Evolutionary conservation across 805 yeast species (phyloP), one percentile per base, ranked within the genome.

Genomic region (Spathaspora gorwiae): DNA sequence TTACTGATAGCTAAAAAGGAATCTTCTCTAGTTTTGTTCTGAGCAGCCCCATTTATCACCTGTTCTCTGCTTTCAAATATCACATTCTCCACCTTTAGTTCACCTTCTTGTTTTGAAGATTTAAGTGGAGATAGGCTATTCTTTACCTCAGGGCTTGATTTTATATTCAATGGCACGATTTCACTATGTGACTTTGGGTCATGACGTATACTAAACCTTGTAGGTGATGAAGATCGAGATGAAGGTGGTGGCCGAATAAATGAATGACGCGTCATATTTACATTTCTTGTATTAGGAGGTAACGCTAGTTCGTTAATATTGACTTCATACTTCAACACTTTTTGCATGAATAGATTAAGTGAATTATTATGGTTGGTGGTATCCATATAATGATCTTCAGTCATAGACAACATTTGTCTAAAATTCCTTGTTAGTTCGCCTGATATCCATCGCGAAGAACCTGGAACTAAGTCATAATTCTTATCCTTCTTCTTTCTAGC

Each of bases 401-500:
- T 55, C 46, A 66, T 65, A 19, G 62, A 57, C 51, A 50, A 75
- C 70, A 44, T 66, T 61, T 37, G 63, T 65, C 49, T 65, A 66
- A 61, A 45, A 59, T 47, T 48, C 29, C 30, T 13, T 9, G 27
- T 55, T 56, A 75, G 59, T 52, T 78, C 80, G 41, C 60, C 60
- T 31, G 75, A 65, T 40, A 77, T 64, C 80, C 81, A 79, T 49
- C 65, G 72, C 10, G 79, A 73, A 2, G 81, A 62, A 6, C 83
- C 84, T 1, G 80, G 80, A 5, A 73, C 65, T n/a, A 59, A 49
- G 30, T 57, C 61, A 34, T 53, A 48, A 24, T 3, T 9, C 3
- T 50, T 48, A 45, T 51, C 51, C 27, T 56, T 57, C 45, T 56
- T 56, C 39, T 56, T 59, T 43, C 54, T 55, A 24, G 43, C 33